Evolutionary conservation across 2,329 filamentous ascomycete genomes (phyloP), one percentile per base, ranked within the genome.

Genomic region (Nakataea oryzae): DNA sequence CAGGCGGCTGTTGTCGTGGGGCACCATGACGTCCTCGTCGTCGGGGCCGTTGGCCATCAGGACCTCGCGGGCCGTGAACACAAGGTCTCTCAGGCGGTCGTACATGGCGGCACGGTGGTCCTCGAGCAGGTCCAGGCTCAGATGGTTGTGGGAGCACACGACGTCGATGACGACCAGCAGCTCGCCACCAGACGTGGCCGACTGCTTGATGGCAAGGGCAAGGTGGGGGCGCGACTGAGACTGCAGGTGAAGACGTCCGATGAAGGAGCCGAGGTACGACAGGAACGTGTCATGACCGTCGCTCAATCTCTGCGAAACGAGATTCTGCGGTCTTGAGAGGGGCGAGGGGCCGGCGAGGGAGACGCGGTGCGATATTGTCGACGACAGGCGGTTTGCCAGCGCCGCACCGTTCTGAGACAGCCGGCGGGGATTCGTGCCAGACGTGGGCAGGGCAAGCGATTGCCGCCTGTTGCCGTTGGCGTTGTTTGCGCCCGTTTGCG

Each of bases 231-330:
- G 88, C 9, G 92, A 95, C 65, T 95, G 88, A n/a, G 93, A 95
- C 72, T 97, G 92, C 64, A 97, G 80, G 73, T 97, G 91, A 62
- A 97, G 82, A 50, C 86, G 81, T 21, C 95, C 95, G 71, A 97
- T 93, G 72, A 97, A 96, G 5, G 91, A 96, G 60, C 91, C 93
- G 60, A 99, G 84, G 70, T 93, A 89, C 8, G 93, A 95, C 61
- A 99, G 78, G 70, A 97, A 96, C 9, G 85, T 85, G 75, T 97
- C 93, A 75, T 97, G 92, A 60, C 87, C 89, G 59, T 83, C 80
- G 69, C 86, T 89, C 59, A 97, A 82, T 67, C 87, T 87, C 72
- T 93, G 89, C 2, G 93, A 96, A 41, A 95, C 90, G 64, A 97
- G 80, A 69, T 90, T 89, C 64, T 86, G 84, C 65, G 86, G 84